phyloP scores from a whole-genome alignment of 2,329 filamentous ascomycete species.

The Geosmithia flava region DNA sequence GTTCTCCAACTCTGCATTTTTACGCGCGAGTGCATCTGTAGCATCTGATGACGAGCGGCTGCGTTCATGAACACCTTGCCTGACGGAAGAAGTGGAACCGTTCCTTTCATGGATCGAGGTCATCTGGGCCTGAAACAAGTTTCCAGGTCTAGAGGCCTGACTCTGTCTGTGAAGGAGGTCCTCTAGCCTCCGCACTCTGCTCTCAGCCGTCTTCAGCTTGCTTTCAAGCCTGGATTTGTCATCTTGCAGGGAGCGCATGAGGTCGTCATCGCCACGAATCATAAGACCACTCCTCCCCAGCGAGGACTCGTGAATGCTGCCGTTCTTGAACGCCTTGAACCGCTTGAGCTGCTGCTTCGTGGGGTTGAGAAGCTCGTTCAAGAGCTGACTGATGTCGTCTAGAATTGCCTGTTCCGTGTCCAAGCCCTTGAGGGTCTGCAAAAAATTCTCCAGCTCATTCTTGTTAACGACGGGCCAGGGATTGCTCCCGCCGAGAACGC shows the following conservation, averaged over 20 bases:
- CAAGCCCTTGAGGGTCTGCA: slow-evolving; percentile 51
- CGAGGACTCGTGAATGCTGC: slow-evolving; percentile 83
- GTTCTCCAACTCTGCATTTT: slow-evolving; percentile 56
- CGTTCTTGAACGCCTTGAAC: slow-evolving; percentile 90
- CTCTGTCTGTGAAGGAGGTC: slow-evolving; percentile 81
- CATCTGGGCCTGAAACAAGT: slow-evolving; percentile 38
- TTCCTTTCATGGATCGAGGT: slow-evolving; percentile 32
- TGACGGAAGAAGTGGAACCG: slow-evolving; percentile 36
- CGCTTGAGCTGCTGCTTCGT: slow-evolving; percentile 79
- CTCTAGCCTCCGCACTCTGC: slow-evolving; percentile 80
- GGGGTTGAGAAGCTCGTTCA: slow-evolving; percentile 68
- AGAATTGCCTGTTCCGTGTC: slow-evolving; percentile 54
- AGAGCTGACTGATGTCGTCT: slow-evolving; percentile 61
- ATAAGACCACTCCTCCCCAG: slow-evolving; percentile 79
- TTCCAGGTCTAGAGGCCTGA: slow-evolving; percentile 42
- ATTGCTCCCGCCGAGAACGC: slow-evolving; percentile 65
- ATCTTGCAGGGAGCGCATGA: slow-evolving; percentile 63
- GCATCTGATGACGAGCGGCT: slow-evolving; percentile 33
- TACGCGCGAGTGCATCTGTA: slow-evolving; percentile 30
- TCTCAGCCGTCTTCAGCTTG: slow-evolving; percentile 72
- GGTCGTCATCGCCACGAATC: slow-evolving; percentile 77
- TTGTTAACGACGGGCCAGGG: slow-evolving; percentile 69
- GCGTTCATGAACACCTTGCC: slow-evolving; percentile 29
- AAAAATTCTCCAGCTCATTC: slow-evolving; percentile 64
- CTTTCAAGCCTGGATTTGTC: slow-evolving; percentile 67